Conservation (phyloP, 768 basidiomycete species). For the Mycena haematopus region DNA sequence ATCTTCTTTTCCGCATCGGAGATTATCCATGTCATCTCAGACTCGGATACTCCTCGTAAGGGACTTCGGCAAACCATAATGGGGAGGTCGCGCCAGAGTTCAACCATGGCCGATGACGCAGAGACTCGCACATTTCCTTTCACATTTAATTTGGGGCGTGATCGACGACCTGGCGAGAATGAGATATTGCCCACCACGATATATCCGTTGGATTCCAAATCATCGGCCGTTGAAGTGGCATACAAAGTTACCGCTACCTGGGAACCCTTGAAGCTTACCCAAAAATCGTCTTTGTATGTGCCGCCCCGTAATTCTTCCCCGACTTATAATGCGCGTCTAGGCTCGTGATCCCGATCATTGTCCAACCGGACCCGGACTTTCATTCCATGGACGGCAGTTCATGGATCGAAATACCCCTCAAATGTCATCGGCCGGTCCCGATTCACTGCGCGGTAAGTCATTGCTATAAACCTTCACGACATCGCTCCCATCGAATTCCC, state of each 20-base stretch:
- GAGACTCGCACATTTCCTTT: constrained; percentile 34
- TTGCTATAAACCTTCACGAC: not conserved
- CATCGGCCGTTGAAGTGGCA: constrained; percentile 33
- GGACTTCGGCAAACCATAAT: constrained; percentile 36
- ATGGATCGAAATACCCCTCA: constrained; percentile 53
- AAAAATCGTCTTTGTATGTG: constrained; percentile 41
- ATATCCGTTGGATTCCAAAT: constrained; percentile 16
- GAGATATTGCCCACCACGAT: constrained; percentile 42
- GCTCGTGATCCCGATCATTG: constrained; percentile 50
- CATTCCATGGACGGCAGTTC: constrained; percentile 47
- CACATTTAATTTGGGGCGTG: constrained; percentile 45
- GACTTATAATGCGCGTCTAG: constrained; percentile 33
- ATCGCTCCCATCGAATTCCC: not conserved
- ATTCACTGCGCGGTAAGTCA: constrained; percentile 51
- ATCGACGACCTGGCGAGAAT: constrained; percentile 38
- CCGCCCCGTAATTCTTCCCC: not conserved
- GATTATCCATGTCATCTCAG: constrained; percentile 30
- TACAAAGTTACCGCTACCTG: constrained; percentile 49
- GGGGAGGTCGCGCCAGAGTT: constrained; percentile 30
- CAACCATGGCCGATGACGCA: constrained; percentile 17
- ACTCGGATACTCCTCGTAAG: constrained; percentile 22
- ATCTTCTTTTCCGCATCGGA: constrained; percentile 40
- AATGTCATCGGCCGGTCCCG: constrained; percentile 46
- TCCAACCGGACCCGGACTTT: constrained; percentile 49
- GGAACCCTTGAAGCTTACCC: constrained; percentile 42